Conservation (phyloP, 1,284 basidiomycete genomes). For the Heterobasidion irregulare region DNA sequence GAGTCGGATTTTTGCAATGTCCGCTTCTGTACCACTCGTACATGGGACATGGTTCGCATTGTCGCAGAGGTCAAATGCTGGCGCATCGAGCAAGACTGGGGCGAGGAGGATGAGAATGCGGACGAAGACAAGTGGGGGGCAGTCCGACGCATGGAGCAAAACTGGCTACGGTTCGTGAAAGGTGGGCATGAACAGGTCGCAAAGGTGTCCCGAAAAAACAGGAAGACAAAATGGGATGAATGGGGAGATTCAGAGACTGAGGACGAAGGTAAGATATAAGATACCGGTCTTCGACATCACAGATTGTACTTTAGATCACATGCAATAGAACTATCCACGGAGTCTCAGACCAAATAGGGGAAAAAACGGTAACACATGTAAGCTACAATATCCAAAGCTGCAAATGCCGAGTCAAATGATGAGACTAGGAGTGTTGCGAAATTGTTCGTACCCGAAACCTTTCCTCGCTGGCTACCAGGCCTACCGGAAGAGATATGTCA, state of each 20-base stretch:
- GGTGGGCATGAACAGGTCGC: slow-evolving; percentile 29
- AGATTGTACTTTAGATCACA: background rate
- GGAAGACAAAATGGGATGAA: slow-evolving; percentile 5
- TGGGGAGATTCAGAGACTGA: slow-evolving; percentile 7
- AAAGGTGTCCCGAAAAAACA: slow-evolving; percentile 5
- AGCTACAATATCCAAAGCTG: background rate
- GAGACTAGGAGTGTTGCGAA: background rate
- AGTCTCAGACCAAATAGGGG: too few species aligned
- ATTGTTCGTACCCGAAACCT: background rate
- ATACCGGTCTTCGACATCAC: background rate
- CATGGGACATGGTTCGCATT: slow-evolving; percentile 62
- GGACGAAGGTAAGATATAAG: slow-evolving; percentile 4
- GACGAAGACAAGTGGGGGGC: slow-evolving; percentile 43
- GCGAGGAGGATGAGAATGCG: slow-evolving; percentile 13
- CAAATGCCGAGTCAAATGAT: background rate
- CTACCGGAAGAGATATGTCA: slow-evolving; percentile 57
- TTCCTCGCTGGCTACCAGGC: background rate
- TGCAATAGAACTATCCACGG: too few species aligned
- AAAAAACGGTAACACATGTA: background rate
- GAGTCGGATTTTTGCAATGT: slow-evolving; percentile 72
- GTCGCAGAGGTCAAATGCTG: slow-evolving; percentile 61
- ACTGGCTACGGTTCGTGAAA: slow-evolving; percentile 53
- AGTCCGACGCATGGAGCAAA: slow-evolving; percentile 53
- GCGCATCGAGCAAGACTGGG: slow-evolving; percentile 55
- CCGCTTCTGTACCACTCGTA: slow-evolving; percentile 38